Percentiles rank a stretch among this genome's conserved stretches.
Conservation (phyloP, 2,329 filamentous ascomycete species). For the Sarocladiaceae sp. region DNA sequence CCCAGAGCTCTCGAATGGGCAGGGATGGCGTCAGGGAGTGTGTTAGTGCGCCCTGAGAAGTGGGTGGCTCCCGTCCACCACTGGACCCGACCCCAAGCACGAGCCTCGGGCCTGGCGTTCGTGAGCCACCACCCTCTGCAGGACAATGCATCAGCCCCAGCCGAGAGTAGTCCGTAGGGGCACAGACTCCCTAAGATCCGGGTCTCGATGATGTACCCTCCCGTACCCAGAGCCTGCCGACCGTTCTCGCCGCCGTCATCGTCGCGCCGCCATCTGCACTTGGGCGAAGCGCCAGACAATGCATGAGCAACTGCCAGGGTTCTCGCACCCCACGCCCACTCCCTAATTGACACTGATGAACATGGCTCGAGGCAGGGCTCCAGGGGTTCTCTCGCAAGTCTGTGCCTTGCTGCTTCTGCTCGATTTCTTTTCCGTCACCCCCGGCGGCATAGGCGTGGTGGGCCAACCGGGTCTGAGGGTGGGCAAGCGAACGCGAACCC, state of each 20-base stretch:
- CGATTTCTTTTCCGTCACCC: slow-evolving; percentile 3
- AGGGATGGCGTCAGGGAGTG: slow-evolving; percentile 6
- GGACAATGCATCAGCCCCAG: no score
- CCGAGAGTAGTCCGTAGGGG: no score
- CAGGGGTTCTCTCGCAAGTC: slow-evolving; percentile 8
- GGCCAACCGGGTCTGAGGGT: slow-evolving; percentile 1
- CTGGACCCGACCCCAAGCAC: not conserved
- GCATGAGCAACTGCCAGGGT: slow-evolving; percentile 2
- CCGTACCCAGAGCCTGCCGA: no score
- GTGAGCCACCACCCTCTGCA: not conserved
- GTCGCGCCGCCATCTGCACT: slow-evolving; percentile 7
- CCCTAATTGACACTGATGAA: not conserved
- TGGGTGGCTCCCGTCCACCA: not conserved
- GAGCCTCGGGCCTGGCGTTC: not conserved
- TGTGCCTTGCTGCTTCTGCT: slow-evolving; percentile 1
- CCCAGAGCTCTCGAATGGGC: no score
- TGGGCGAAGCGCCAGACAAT: slow-evolving; percentile 4
- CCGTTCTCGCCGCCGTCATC: slow-evolving; percentile 4
- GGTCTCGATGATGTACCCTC: no score
- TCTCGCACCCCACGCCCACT: not conserved
- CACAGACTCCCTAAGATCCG: no score
- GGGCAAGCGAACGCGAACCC: not conserved
- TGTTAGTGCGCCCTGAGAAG: slow-evolving; percentile 7
- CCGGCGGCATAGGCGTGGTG: slow-evolving; percentile 7
- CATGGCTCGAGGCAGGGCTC: no score